Base-by-base conservation (phyloP, 2,329 filamentous ascomycete species). In the Biscogniauxia sp. region DNA sequence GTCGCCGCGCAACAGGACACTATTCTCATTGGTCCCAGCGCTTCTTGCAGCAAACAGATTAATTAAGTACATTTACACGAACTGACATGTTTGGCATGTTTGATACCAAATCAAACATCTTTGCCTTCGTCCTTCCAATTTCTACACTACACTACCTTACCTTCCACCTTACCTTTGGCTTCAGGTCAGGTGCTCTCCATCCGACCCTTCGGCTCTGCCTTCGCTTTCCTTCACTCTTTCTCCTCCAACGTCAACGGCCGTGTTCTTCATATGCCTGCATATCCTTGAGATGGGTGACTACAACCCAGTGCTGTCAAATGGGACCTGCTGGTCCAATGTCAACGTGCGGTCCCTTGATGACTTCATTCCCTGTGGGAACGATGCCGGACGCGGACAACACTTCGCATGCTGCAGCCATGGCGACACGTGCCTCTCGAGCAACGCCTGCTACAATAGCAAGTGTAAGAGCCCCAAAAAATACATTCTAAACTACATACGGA, bases 321-420 rank as follows among this genome's bases (percentile, higher is more conserved):
- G 68, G 25, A 60, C 59, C 6, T 70, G 67, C 56, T 69, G 64
- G 57, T 53, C 54, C 26, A 63, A 59, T 15, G 58, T 60, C 52
- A 64, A 63, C 50, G 57, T 60, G 45, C 53, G 58, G n/a, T 37
- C 63, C 9, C 50, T 54, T 15, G 53, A 61, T 1, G 60, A 58
- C 2, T 69, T 66, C 51, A 70, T 70, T 17, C 65, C 68, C 3
- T 69, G 68, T 51, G 67, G 67, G 6, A 68, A 68, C 23, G 62
- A 50, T 1, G 65, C 57, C 28, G 51, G 58, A 20, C 37, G 37
- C n/a, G 65, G 65, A 1, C 53, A 60, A 15, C 59, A 62, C 20
- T 68, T 62, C n/a, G 61, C 63, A 13, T 69, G 67, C 32, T 69
- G 67, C 56, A 62, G 60, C 50, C 55, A 54, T 49, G 64, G 67